A percentile compares a stretch with the other conserved stretches of the same genome.
Conservation (phyloP, 163 green algal species). For the Scenedesmus sp. region DNA sequence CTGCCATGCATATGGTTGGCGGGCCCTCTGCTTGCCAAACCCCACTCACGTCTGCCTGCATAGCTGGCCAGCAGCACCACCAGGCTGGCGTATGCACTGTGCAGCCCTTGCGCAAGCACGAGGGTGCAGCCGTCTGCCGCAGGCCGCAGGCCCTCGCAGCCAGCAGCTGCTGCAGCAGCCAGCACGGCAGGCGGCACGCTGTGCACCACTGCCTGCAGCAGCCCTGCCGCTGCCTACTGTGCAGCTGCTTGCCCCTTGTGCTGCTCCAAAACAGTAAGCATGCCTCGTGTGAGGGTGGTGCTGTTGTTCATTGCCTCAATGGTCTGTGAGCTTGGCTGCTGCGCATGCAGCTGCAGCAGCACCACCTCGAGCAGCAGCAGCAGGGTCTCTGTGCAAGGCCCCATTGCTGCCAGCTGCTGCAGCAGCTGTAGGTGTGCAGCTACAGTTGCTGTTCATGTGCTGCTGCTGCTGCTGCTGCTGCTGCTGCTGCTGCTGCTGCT, state of each 20-base stretch:
- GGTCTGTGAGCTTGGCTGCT: not conserved
- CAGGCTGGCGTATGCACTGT: not conserved
- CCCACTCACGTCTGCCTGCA: not conserved
- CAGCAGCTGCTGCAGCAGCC: not conserved
- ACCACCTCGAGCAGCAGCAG: not conserved
- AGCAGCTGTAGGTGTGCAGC: not conserved
- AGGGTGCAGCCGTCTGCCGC: not conserved
- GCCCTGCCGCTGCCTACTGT: not conserved
- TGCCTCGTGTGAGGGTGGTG: not conserved
- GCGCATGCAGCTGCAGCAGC: not conserved
- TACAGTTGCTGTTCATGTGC: too few relatives aligned
- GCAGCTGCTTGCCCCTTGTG: not conserved
- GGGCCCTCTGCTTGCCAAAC: too few relatives aligned
- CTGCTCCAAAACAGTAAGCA: too few relatives aligned
- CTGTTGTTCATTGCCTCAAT: not conserved
- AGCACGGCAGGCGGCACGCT: not conserved
- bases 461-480: not conserved
- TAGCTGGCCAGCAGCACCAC: not conserved
- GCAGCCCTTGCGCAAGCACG: not conserved
- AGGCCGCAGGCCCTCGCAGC: not conserved
- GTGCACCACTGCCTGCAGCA: not conserved
- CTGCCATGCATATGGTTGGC: not conserved
- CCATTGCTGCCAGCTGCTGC: not conserved
- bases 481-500: not conserved
- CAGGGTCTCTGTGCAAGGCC: not conserved